phyloP scores from a whole-genome alignment of 192 early-diverging fungal genomes.

The Entrophospora sp. region DNA sequence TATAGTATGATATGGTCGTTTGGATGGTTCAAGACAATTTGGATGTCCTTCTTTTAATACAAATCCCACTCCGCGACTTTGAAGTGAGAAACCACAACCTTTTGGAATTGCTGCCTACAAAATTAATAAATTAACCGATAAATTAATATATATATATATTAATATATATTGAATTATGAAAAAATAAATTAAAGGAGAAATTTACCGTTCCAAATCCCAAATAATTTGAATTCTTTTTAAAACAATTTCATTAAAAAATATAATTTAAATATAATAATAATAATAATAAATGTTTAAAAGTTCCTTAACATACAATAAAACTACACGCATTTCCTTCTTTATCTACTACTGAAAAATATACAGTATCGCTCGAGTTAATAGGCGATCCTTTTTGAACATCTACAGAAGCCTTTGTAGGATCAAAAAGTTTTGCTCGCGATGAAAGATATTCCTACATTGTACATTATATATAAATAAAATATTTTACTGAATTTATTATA shows the following conservation, averaged over 20 bases:
- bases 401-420: constrained; percentile 38
- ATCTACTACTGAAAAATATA: constrained; percentile 69
- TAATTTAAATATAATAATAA: neutral
- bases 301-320: constrained; percentile 64
- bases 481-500: neutral
- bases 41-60: constrained; percentile 46
- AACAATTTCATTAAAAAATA: too few species aligned
- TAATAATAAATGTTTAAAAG: too few species aligned
- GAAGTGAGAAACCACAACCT: constrained; percentile 58
- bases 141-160: neutral
- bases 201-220: constrained; percentile 38
- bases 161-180: constrained; percentile 18
- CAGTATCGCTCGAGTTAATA: constrained; percentile 56
- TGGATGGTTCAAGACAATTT: constrained; percentile 55
- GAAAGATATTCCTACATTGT: constrained; percentile 50
- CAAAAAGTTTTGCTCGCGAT: constrained; percentile 46
- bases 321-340: constrained; percentile 72
- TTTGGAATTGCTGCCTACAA: constrained; percentile 43
- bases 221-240: constrained; percentile 49
- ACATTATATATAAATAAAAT: neutral
- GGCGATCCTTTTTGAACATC: constrained; percentile 50
- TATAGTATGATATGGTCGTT: constrained; percentile 76
- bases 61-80: constrained; percentile 63
- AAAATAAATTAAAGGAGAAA: neutral
- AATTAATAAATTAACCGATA: constrained; percentile 21